Evolutionary conservation across 106 monocot species (phyloP).

Genomic region (Dendrobium nobile): DNA sequence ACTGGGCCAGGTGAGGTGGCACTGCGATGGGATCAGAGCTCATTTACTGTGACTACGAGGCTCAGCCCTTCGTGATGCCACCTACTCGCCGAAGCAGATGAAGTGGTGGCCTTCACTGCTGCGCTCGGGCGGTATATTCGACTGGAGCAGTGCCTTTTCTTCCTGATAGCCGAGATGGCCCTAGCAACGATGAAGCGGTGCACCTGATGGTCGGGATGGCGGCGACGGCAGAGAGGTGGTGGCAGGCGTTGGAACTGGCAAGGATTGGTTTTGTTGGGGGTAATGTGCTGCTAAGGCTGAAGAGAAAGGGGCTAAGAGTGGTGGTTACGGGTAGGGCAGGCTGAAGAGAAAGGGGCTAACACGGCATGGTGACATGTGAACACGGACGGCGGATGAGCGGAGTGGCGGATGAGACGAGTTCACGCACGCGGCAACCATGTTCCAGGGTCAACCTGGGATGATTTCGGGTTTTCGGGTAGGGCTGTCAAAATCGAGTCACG

Average conservation of each 20-base stretch:
- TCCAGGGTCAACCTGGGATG: too few species aligned
- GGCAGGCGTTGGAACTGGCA: conserved; percentile 3
- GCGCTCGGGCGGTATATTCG: conserved; percentile 35
- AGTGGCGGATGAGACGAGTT: too few species aligned
- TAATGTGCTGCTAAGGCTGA: conserved; percentile 59
- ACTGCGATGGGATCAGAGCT: conserved; percentile 38
- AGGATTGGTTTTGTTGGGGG: conserved; percentile 24
- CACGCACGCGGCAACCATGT: too few species aligned
- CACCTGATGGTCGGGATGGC: neutral
- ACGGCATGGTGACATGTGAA: too few species aligned
- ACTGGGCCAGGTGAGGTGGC: too few species aligned
- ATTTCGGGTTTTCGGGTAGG: too few species aligned
- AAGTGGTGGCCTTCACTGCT: conserved; percentile 29
- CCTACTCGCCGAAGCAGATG: conserved; percentile 47
- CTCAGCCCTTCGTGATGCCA: conserved; percentile 8
- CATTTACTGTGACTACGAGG: conserved; percentile 33
- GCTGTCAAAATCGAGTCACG: too few species aligned
- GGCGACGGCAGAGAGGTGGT: neutral
- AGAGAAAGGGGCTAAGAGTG: conserved; percentile 26
- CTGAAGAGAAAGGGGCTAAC: conserved; percentile 33
- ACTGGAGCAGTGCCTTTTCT: conserved; percentile 64
- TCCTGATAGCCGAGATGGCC: conserved; percentile 55
- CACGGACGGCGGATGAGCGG: too few species aligned
- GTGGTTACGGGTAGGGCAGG: neutral
- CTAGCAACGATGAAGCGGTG: conserved; percentile 21